These are phyloP conservation scores for Trypanosoma scelopori DNA, from an alignment of 208 protist species.

Conservation along the genomic window DNA sequence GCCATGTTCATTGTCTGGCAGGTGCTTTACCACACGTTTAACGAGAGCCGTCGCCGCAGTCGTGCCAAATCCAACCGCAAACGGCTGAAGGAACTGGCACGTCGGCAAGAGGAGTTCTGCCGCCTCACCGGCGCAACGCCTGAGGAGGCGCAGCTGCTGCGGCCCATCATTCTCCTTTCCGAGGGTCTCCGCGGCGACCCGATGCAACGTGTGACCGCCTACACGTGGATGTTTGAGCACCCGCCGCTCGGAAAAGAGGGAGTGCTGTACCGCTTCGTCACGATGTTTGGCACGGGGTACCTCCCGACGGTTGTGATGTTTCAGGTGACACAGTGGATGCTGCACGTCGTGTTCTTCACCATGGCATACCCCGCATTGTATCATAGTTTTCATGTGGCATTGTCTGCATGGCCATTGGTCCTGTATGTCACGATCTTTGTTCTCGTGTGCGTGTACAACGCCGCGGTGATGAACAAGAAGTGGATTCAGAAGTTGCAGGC, in stretches of 20 bases:
- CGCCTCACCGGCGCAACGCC: constrained; percentile 35
- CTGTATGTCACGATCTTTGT: constrained; percentile 35
- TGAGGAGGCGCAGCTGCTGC: constrained; percentile 38
- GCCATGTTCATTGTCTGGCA: constrained; percentile 71
- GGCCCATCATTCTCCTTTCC: constrained; percentile 26
- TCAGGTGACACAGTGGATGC: constrained; percentile 48
- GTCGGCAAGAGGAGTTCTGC: constrained; percentile 37
- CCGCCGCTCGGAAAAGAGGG: constrained; percentile 54
- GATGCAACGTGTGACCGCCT: constrained; percentile 52
- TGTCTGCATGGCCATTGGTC: constrained; percentile 48
- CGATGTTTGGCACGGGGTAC: constrained; percentile 43
- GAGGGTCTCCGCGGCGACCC: constrained; percentile 39
- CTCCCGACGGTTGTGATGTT: constrained; percentile 54
- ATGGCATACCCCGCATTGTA: constrained; percentile 46
- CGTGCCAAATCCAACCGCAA: constrained; percentile 29
- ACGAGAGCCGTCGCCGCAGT: constrained; percentile 40
- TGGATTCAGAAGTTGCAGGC: constrained; percentile 58
- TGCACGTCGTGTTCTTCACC: constrained; percentile 52
- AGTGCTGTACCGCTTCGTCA: constrained; percentile 50
- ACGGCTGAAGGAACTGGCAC: constrained; percentile 25
- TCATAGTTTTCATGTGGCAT: constrained; percentile 42
- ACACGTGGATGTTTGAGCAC: constrained; percentile 73
- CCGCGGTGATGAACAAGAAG: constrained; percentile 48
- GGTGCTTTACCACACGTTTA: constrained; percentile 59
- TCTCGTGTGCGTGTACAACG: constrained; percentile 55